Evolutionary conservation across 192 early-diverging fungal species (phyloP).

Genomic region (Linnemannia elongata): DNA sequence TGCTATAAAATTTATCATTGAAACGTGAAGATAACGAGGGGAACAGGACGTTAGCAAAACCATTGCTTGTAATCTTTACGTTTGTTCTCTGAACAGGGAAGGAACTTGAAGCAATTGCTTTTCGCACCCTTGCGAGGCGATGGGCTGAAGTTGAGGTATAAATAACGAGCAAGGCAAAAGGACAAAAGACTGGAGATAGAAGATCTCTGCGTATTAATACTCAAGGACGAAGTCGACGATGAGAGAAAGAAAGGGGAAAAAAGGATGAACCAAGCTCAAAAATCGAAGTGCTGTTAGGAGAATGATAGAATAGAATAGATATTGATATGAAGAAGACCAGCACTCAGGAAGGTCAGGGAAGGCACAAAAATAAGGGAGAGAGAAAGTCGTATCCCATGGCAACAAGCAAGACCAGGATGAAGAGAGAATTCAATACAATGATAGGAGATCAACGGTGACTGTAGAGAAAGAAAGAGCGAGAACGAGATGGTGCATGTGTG

Average conservation of each 20-base stretch:
- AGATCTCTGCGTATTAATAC: too few species aligned
- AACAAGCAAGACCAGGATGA: neutral
- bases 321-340: neutral
- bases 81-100: too few species aligned
- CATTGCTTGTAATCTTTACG: too few species aligned
- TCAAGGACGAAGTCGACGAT: neutral
- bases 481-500: neutral
- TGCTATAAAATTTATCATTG: too few species aligned
- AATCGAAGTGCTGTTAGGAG: neutral
- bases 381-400: too few species aligned
- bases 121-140: too few species aligned
- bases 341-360: too few species aligned
- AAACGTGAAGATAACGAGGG: too few species aligned
- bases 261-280: too few species aligned
- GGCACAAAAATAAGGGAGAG: too few species aligned
- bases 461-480: neutral
- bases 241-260: neutral
- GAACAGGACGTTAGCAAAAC: too few species aligned
- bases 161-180: neutral
- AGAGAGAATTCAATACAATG: neutral
- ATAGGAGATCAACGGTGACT: neutral
- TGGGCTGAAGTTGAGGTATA: neutral
- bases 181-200: neutral
- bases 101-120: too few species aligned
- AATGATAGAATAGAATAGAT: neutral